Base-by-base conservation (phyloP, 2,329 filamentous ascomycete genomes). In the Sclerotinia spermophila region DNA sequence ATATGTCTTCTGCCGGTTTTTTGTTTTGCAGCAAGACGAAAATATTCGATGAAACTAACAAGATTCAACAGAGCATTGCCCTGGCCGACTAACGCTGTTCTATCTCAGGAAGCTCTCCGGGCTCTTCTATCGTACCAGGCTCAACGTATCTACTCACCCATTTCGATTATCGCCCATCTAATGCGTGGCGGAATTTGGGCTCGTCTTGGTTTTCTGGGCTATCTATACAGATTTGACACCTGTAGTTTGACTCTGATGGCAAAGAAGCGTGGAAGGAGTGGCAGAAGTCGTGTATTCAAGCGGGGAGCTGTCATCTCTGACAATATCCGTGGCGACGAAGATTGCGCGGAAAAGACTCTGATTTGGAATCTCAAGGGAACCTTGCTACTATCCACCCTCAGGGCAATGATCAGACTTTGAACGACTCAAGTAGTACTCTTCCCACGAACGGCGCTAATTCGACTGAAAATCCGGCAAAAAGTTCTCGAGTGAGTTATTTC, bases 171-270 rank as follows among this genome's bases (percentile, higher is more conserved):
- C 83, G 83, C 0, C 82, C 87, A 33, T 81, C 80, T 35, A 83
- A 91, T 75, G 79, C 90, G 1, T 91, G 89, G 88, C 84, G 89
- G 27, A 90, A 90, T 77, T 89, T 87, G 89, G 87, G 56, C 86
- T 90, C 10, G 68, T 61, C 38, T 42, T 61, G 15, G 58, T 42
- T 7, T 61, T 61, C 17, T 61, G 38, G 58, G 24, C 13, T 30
- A 61, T 61, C 13, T 61, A 61, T 40, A 61, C 35, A 10, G 58
- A 24, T 61, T 30, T 61, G n/a, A 61, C 58, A 61, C 21, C 58
- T 42, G 38, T 61, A 2, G 38, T 27, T 38, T 61, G 35, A 61
- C 35, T 21, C 42, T 61, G 24, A 61, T 61, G 58, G 42, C 58
- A n/a, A 61, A 61, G n/a, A 61, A 61, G 27, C 35, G 38, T 3